Conservation (phyloP, 2,329 filamentous ascomycete genomes). For the Colletotrichum cuscutae region DNA sequence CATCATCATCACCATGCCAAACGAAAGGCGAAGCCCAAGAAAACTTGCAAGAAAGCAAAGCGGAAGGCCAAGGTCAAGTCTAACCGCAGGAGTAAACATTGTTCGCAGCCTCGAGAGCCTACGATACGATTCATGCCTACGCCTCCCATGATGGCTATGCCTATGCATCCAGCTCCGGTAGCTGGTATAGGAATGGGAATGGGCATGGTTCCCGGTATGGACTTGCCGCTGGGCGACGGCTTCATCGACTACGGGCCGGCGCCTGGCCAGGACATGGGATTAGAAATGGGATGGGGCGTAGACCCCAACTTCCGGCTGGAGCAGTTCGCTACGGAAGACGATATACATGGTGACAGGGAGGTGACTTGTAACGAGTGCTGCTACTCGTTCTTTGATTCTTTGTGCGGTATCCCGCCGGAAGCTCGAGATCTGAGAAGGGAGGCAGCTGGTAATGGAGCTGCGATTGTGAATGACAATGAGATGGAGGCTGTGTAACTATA, state of each 20-base stretch:
- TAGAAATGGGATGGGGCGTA: slow-evolving; percentile 13
- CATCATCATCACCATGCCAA: background rate
- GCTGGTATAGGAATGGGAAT: slow-evolving; percentile 7
- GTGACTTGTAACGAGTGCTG: slow-evolving; percentile 15
- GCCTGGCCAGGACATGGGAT: slow-evolving; percentile 18
- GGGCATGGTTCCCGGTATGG: background rate
- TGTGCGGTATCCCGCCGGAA: slow-evolving; percentile 10
- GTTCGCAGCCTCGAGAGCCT: background rate
- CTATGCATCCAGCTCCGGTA: slow-evolving; percentile 7
- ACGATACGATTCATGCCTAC: slow-evolving; percentile 12
- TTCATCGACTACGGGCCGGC: slow-evolving; percentile 31
- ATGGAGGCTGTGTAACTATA: slow-evolving; percentile 13
- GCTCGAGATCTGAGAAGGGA: slow-evolving; percentile 11
- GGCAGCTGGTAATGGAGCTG: background rate
- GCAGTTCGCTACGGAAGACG: background rate
- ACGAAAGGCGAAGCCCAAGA: background rate
- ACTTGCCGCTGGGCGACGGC: slow-evolving; percentile 5
- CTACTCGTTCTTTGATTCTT: slow-evolving; percentile 12
- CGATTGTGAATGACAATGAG: slow-evolving; percentile 13
- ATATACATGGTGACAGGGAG: background rate
- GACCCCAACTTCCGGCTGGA: slow-evolving; percentile 9
- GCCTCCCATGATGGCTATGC: slow-evolving; percentile 22
- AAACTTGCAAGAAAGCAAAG: background rate
- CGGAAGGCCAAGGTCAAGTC: background rate
- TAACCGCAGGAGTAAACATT: background rate